Percentiles rank a stretch among this genome's conserved stretches.
These are phyloP conservation scores for Medicago arabica DNA, from an alignment of 306 rosid species.

Conservation along the genomic window DNA sequence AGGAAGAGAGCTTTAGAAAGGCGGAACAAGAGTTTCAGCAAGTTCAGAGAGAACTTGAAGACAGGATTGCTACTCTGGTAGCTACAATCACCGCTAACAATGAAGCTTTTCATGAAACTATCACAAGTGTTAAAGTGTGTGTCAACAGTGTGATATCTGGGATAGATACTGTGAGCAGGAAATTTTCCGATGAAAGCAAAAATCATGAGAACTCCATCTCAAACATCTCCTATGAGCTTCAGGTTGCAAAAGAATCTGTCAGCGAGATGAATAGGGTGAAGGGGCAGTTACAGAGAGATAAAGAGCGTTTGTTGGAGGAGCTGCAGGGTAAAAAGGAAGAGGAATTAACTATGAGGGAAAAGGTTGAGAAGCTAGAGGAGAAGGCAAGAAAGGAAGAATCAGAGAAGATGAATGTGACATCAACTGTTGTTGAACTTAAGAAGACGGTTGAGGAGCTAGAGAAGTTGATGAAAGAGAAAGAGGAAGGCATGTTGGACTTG, in stretches of 20 bases:
- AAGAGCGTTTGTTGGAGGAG: constrained; percentile 48
- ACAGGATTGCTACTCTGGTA: constrained; percentile 56
- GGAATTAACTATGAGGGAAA: constrained; percentile 49
- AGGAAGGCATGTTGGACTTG: constrained; percentile 60
- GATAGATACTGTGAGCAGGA: constrained; percentile 57
- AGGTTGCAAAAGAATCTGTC: constrained; percentile 58
- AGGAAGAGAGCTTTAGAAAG: constrained; percentile 70
- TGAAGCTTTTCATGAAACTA: constrained; percentile 60
- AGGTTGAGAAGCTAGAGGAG: constrained; percentile 56
- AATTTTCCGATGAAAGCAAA: constrained; percentile 48
- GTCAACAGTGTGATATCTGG: constrained; percentile 49
- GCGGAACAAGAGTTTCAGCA: constrained; percentile 65
- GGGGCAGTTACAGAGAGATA: constrained; percentile 55
- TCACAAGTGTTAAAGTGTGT: constrained; percentile 48
- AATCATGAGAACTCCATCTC: constrained; percentile 49
- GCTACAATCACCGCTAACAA: constrained; percentile 57
- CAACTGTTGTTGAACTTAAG: constrained; percentile 61
- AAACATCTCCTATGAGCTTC: constrained; percentile 61
- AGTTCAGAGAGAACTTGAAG: constrained; percentile 68
- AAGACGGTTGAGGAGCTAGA: constrained; percentile 67
- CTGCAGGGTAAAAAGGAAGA: constrained; percentile 53
- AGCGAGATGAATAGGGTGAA: constrained; percentile 52
- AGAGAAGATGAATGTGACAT: constrained; percentile 66
- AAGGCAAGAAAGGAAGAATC: constrained; percentile 63
- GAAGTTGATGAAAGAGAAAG: constrained; percentile 74